Evolutionary conservation across 306 rosid genomes (phyloP), one percentile per base, ranked within the genome.

Genomic region (Acacia melanoxylon): DNA sequence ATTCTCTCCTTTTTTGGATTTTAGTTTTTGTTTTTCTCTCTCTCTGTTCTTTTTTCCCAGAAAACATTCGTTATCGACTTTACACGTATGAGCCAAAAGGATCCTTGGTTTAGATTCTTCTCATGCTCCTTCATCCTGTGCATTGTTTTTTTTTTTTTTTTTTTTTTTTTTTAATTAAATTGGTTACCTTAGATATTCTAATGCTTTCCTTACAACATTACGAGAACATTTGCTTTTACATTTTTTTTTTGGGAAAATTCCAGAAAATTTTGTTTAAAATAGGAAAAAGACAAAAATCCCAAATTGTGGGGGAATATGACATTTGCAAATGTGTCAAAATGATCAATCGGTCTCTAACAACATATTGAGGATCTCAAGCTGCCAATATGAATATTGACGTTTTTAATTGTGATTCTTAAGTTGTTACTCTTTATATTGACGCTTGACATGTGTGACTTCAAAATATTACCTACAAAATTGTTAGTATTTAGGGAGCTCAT

Each of bases 301-400:
- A 35, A 33, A 0, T 4, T 35, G 1, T 0, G 7, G 40, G 7
- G 6, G 40, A 35, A 35, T 35, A 5, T 35, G 7, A 5, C 7
- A 35, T 35, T 35, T 35, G 1, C 40, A 35, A 35, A 35, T 35
- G 7, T 35, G 5, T 35, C 1, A 1, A 35, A 35, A 35, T 35
- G 4, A 35, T 7, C 1, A 35, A 0, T 35, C 0, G 5, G 6
- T 1, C 7, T 35, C 40, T 35, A 0, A 35, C 6, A 35, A 0
- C 4, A 35, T 35, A n/a, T 35, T 35, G 40, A 35, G 40, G 1
- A 35, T 35, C 6, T 35, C 7, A 35, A 35, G 7, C 5, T 4
- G 7, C 5, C 0, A 35, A 35, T 35, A 35, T 35, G 7, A 35
- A 35, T 35, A 5, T 0, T 35, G 4, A 5, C 6, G 1, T 35